A percentile compares a stretch with the other conserved stretches of the same genome.
Conservation (phyloP, 2,329 filamentous ascomycete species). For the Aspergillus vadensis region DNA sequence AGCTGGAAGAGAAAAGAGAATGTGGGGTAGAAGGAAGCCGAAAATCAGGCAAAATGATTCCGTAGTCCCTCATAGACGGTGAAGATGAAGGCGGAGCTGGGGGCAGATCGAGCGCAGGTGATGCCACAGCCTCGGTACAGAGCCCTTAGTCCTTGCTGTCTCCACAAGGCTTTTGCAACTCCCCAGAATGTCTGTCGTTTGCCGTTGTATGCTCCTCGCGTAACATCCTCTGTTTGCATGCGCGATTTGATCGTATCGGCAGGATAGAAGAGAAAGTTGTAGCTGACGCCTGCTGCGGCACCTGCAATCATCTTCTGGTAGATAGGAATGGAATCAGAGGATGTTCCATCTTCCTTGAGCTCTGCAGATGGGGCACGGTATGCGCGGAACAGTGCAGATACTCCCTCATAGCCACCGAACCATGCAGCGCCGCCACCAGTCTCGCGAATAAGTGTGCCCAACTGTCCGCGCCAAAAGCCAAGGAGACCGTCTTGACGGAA, state of each 20-base stretch:
- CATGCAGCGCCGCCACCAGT: conserved; percentile 91
- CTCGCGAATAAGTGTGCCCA: conserved; percentile 91
- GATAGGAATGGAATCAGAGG: conserved; percentile 60
- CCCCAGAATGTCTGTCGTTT: conserved; percentile 68
- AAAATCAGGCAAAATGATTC: conserved; percentile 56
- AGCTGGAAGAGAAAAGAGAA: not conserved
- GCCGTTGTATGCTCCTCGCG: conserved; percentile 42
- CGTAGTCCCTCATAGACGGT: conserved; percentile 90
- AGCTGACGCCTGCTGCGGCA: conserved; percentile 84
- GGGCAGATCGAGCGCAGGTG: conserved; percentile 81
- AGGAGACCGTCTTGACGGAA: conserved; percentile 78
- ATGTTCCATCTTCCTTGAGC: conserved; percentile 6
- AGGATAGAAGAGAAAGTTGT: conserved; percentile 97
- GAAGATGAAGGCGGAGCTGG: conserved; percentile 98
- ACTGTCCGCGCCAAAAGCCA: conserved; percentile 94
- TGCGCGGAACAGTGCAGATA: conserved; percentile 68
- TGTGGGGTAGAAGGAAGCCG: not conserved
- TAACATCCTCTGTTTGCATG: conserved; percentile 84
- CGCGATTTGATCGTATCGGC: conserved; percentile 96
- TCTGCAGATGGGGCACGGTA: conserved; percentile 39
- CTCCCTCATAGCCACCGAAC: conserved; percentile 89
- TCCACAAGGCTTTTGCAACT: conserved; percentile 75
- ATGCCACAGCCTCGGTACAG: conserved; percentile 95
- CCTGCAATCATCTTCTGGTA: conserved; percentile 88
- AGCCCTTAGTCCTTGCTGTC: conserved; percentile 75